These are phyloP conservation scores for Mycosphaerella sp. DNA, from an alignment of 2,329 filamentous ascomycete species.

Conservation along the genomic window DNA sequence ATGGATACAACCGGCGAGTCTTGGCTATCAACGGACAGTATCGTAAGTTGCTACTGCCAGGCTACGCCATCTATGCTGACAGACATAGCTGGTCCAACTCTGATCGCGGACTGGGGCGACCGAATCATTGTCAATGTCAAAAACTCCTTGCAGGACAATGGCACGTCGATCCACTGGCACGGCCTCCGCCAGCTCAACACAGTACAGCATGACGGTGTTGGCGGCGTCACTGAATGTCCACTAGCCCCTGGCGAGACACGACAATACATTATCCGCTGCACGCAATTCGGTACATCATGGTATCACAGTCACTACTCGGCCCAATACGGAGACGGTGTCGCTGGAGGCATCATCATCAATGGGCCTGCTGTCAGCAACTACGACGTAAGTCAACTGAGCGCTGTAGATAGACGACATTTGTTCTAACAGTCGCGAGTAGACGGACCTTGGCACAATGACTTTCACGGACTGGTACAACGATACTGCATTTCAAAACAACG, in stretches of 20 bases:
- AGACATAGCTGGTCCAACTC: conserved; percentile 51
- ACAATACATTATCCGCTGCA: conserved; percentile 53
- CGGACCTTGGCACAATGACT: conserved; percentile 30
- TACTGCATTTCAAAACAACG: conserved; percentile 28
- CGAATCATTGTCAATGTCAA: conserved; percentile 43
- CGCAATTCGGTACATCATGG: conserved; percentile 40
- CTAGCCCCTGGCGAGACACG: conserved; percentile 46
- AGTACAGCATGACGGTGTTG: conserved; percentile 48
- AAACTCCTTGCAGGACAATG: conserved; percentile 50
- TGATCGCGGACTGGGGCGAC: conserved; percentile 46
- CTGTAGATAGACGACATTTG: no score
- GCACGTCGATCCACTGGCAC: conserved; percentile 58
- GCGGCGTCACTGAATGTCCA: conserved; percentile 46
- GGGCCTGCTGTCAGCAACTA: conserved; percentile 42
- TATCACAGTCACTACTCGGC: conserved; percentile 46
- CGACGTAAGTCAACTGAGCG: conserved; percentile 13
- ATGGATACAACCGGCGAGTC: conserved; percentile 32
- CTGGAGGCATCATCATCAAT: conserved; percentile 39
- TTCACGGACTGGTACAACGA: conserved; percentile 32
- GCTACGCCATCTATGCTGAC: not conserved
- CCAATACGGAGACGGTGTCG: conserved; percentile 41
- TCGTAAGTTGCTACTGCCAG: conserved; percentile 30
- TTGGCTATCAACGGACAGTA: conserved; percentile 58
- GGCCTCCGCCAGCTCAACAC: conserved; percentile 54
- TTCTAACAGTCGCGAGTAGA: not conserved